phyloP scores from a whole-genome alignment of 176 grass and related monocot species.

The Oryza longistaminata region DNA sequence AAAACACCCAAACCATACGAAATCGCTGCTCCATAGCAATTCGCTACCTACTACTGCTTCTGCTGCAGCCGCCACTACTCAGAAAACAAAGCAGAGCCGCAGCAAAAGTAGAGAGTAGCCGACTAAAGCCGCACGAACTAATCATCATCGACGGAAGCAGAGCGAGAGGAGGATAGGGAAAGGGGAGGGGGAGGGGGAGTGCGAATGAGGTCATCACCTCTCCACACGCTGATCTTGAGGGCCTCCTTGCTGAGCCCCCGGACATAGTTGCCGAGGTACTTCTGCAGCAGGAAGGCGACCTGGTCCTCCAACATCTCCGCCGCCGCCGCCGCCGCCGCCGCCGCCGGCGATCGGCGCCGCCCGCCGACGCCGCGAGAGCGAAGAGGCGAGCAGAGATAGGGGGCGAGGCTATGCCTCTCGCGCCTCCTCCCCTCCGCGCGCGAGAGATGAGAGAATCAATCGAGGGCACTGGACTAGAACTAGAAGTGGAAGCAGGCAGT shows the following conservation, averaged over 20 bases:
- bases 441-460: neutral
- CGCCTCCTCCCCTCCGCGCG: conserved; percentile 30
- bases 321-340: neutral
- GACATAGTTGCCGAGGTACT: conserved; percentile 96
- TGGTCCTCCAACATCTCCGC: conserved; percentile 92
- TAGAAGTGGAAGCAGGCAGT: conserved; percentile 5
- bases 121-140: neutral
- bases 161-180: neutral
- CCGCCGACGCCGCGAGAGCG: conserved; percentile 15
- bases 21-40: conserved; percentile 5
- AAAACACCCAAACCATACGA: neutral
- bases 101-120: neutral
- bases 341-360: conserved; percentile 52
- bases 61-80: neutral
- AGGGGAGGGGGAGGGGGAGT: no score
- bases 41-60: neutral
- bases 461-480: neutral
- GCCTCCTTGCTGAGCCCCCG: conserved; percentile 93
- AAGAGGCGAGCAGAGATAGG: neutral
- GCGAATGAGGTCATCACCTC: conserved; percentile 46
- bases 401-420: neutral
- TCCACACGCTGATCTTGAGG: conserved; percentile 97
- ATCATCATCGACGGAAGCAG: neutral
- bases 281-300: conserved; percentile 88
- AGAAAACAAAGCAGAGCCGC: neutral